Evolutionary conservation across 768 basidiomycete genomes (phyloP).

Genomic region (Neoboletus magnificus): DNA sequence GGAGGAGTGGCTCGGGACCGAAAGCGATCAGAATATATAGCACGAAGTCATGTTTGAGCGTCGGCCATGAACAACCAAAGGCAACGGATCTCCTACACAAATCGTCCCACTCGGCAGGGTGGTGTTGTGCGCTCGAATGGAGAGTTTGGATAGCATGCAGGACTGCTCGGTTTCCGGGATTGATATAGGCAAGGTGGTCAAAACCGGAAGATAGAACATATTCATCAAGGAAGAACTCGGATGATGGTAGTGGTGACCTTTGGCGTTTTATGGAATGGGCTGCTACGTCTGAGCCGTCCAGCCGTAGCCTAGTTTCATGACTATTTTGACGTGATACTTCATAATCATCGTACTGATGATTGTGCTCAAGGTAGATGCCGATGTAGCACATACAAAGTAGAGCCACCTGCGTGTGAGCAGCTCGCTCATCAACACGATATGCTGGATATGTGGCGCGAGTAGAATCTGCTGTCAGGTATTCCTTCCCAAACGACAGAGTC

Average conservation of each 20-base stretch:
- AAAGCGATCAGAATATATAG: neutral
- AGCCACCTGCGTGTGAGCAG: constrained; percentile 1
- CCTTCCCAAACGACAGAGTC: neutral
- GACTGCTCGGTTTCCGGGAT: neutral
- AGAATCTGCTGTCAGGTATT: neutral
- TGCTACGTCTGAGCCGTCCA: neutral
- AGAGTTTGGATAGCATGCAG: neutral
- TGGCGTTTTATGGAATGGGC: neutral
- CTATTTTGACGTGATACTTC: neutral
- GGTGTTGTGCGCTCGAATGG: neutral
- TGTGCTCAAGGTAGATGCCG: neutral
- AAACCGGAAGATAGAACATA: neutral
- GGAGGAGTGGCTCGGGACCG: neutral
- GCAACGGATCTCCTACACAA: neutral
- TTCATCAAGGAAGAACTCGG: neutral
- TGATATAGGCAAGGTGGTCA: neutral
- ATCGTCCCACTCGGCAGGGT: neutral
- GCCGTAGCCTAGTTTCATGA: too few relatives aligned
- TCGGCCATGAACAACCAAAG: neutral
- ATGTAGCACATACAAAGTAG: constrained; percentile 6
- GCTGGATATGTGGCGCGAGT: neutral
- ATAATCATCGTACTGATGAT: neutral
- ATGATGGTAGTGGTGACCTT: neutral
- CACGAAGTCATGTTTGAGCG: neutral
- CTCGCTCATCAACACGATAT: neutral